Evolutionary conservation across 2,329 filamentous ascomycete species (phyloP), one percentile per base, ranked within the genome.

Genomic region (Colletotrichum lini): DNA sequence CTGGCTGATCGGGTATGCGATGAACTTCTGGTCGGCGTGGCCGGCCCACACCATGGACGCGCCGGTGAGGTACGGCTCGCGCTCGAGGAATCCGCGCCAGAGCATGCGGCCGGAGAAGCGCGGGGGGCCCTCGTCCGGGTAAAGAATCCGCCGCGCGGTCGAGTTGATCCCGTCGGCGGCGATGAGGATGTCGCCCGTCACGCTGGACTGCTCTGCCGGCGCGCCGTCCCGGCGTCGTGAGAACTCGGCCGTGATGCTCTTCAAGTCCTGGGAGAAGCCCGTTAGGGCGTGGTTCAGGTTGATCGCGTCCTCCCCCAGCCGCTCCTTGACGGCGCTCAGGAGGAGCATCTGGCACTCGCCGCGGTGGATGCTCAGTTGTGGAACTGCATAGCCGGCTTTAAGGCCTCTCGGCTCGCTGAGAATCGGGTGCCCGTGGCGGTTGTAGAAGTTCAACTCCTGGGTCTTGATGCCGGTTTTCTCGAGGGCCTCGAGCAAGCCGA

Each of bases 131-230:
- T 69, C 66, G 38, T 58, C 26, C 10, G 66, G 66, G 53, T 65
- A 69, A 18, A 69, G 38, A 1, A 69, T 38, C 38, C 12, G 42
- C n/a, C 57, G 40, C 13, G 68, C 68, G 8, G 64, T 68, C 1
- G 68, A 71, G 40, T 71, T 67, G 64, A 71, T 71, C 2, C 68
- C 68, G 53, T 71, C 68, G 30, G 68, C 64, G 21, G 64, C 68
- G 35, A 71, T 62, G 10, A 71, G 45, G 2, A 71, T 26, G 38
- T 69, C 52, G 7, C 60, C 66, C 10, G 60, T 59, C 13, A 65
- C 60, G 16, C 23, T 57, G 2, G 66, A 50, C 44, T 58, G 60
- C 1, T 21, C 52, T 9, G 66, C 66, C 1, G 53, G 60, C 53
- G 60, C 52, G 21, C 66, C 66, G 18, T 69, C 60, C 7, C 66